Evolutionary conservation across 2,329 filamentous ascomycete genomes (phyloP), one percentile per base, ranked within the genome.

Genomic region (Hirsutella minnesotensis): DNA sequence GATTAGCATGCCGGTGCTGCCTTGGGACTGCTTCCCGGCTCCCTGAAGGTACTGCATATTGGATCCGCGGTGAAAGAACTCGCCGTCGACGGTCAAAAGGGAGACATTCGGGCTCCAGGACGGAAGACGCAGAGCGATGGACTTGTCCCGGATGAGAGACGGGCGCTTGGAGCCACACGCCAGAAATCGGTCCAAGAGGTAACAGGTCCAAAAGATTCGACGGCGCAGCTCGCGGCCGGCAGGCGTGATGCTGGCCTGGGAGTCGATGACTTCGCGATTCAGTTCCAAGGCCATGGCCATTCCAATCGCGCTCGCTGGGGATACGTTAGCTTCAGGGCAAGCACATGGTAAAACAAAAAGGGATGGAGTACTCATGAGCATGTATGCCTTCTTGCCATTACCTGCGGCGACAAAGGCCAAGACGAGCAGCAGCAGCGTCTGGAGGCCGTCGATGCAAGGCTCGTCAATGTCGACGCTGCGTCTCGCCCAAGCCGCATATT

Each of bases 141-240:
- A 81, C 55, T 85, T 79, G 59, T 94, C 87, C 21, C 77, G 74
- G 20, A 92, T 81, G 8, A 94, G 66, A n/a, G 83, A 86, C 0
- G 86, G 85, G 9, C 87, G 73, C 53, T 84, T 87, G 3, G 86
- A 90, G 15, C 87, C 87, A 50, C 83, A 87, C 1, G 83, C 77
- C 51, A 81, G 73, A 52, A 90, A 92, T n/a, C 84, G 76, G 56
- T 94, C 87, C 60, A 94, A 80, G 21, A 94, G 67, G 53, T 92
- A 94, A 56, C 85, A 90, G 2, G 84, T 81, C 87, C 87, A 94
- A 60, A 94, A 94, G 2, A 94, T 66, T n/a, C 84, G 75, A 43
- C 87, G 72, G 38, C 84, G 74, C 55, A 81, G 79, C 64, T 94
- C 87, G 44, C 83, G 75, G 56, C 94, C 86, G 4, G 77, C 66